Evolutionary conservation across 768 basidiomycete genomes (phyloP).

Genomic region (Tylopilus rubrobrunneus): DNA sequence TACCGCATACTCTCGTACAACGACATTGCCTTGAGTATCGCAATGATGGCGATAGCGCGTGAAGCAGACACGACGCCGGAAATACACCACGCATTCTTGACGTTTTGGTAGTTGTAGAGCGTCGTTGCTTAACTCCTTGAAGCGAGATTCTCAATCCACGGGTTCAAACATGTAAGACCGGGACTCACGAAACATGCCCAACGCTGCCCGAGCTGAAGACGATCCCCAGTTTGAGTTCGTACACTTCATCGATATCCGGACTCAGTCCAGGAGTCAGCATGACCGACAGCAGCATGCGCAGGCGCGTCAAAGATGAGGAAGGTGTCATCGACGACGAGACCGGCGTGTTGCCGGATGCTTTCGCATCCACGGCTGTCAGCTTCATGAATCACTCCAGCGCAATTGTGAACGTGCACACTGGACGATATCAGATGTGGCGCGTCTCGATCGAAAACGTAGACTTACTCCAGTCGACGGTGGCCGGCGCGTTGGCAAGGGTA

Average conservation of each 20-base stretch:
- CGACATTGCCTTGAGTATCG: conserved; percentile 65
- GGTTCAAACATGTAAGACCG: neutral
- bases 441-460: conserved; percentile 6
- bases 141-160: neutral
- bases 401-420: conserved; percentile 49
- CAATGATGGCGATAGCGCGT: conserved; percentile 61
- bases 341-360: conserved; percentile 46
- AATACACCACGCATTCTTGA: conserved; percentile 63
- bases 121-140: conserved; percentile 33
- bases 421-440: conserved; percentile 18
- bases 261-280: conserved; percentile 71
- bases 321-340: conserved; percentile 33
- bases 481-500: conserved; percentile 18
- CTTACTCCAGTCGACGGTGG: conserved; percentile 23
- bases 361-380: conserved; percentile 46
- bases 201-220: conserved; percentile 33
- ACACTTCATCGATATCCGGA: conserved; percentile 65
- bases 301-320: conserved; percentile 46
- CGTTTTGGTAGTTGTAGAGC: conserved; percentile 35
- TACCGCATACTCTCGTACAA: conserved; percentile 58
- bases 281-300: conserved; percentile 58
- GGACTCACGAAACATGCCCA: conserved; percentile 50
- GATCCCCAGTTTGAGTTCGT: conserved; percentile 54
- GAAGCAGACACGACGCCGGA: conserved; percentile 69
- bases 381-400: conserved; percentile 51